Evolutionary conservation across 352 stramenopile genomes (phyloP), one percentile per base, ranked within the genome.

Genomic region (Pythium dissotocum): DNA sequence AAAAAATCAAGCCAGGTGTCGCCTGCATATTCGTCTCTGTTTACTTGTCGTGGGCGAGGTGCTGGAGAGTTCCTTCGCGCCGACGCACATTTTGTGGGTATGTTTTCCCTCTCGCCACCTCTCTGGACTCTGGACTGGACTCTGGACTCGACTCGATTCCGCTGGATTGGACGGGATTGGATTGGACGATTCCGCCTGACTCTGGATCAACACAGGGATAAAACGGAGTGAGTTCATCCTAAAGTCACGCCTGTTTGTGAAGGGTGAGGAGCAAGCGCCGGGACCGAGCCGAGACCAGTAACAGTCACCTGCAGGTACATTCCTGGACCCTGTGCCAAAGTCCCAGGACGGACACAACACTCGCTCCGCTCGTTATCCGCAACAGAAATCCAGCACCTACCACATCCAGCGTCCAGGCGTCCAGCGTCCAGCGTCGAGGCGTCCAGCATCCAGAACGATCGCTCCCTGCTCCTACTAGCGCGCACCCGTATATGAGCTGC

Each of bases 41-140:
- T 44, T 9, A 44, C 21, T 7, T 56, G 21, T 7, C 6, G n/a
- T 2, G 8, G 12, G 26, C 26, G 6, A 21, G 26, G 26, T 57
- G 26, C 51, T 24, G 28, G 51, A 57, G 51, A 40, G 51, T 57
- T 57, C 51, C 51, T 57, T 57, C 51, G 51, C 51, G 51, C 51
- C 51, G 51, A 40, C 51, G 21, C 44, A n/a, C n/a, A n/a, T n/a
- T n/a, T n/a, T n/a, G 21, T 51, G 42, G 14, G 21, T 30, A 32
- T 18, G 7, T 24, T 32, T 32, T 9, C n/a, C n/a, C n/a, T 14
- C 36, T 10, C 36, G 36, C 36, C 36, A 42, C 36, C 36, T 42
- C 10, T 42, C 36, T 10, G 36, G 36, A 42, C 36, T n/a, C n/a
- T n/a, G n/a, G n/a, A n/a, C n/a, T n/a, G n/a, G n/a, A n/a, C n/a